Base-by-base conservation (phyloP, 495 filamentous ascomycete genomes). In the Neurospora hispaniola region DNA sequence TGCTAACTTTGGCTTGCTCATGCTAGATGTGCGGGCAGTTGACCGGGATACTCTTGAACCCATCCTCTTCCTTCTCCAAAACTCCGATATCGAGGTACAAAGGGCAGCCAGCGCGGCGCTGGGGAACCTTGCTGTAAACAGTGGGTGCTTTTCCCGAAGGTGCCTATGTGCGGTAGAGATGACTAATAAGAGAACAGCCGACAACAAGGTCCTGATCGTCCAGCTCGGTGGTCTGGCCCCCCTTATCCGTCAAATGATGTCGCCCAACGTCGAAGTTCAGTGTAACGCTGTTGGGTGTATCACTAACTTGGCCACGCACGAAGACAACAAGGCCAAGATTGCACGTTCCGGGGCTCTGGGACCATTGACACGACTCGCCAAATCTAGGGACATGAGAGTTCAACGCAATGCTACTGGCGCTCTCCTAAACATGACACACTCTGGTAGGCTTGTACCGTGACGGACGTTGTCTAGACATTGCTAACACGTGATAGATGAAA, bases 221-320 rank as follows among this genome's bases (percentile, higher is more conserved):
- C 87, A 91, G 59, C 89, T 99, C 14, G 94, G 94, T 77, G 96
- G 96, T 42, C 88, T 99, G 75, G 88, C 89, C 48, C 96, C 96
- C 70, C 88, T 99, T 70, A 99, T 99, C 83, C 91, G 92, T 69
- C 96, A 98, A 82, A 99, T 99, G 96, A 94, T 94, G 86, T 98
- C 95, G 48, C 89, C 91, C n/a, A 99, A 99, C 77, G 96, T 99
- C 74, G 96, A 99, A 82, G 96, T 99, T 42, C 96, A 98, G 81
- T 99, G 96, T 87, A 99, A 99, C 80, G 96, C 96, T 42, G 96
- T 99, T 69, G 96, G 96, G 54, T 99, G 96, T 83, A 98, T 99
- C 77, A 99, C 96, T 5, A 99, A 99, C 79, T 82, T 99, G 40
- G 96, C 96, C 73, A 99, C 96, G 1, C 96, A 99, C 78, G 96